These are phyloP conservation scores for Aspergillus clavatus DNA, from an alignment of 2,329 filamentous ascomycete genomes.

Conservation along the genomic window DNA sequence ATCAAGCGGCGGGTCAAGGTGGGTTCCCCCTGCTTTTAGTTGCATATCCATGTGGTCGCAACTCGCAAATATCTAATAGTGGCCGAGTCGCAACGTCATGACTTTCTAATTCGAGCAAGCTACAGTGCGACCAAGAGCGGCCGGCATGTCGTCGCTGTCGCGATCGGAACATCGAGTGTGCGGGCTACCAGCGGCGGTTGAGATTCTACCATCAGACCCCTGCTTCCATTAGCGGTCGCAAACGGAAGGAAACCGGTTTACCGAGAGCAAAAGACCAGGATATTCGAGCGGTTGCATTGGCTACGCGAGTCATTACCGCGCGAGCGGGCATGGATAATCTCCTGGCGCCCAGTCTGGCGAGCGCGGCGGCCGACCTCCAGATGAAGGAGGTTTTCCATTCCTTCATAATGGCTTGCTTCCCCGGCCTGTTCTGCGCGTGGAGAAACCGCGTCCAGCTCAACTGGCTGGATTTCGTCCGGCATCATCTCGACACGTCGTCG, in stretches of 20 bases:
- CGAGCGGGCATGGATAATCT: conserved; percentile 9
- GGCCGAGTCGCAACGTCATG: not conserved
- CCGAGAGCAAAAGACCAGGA: not conserved
- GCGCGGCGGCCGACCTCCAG: conserved; percentile 10
- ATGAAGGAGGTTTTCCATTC: conserved; percentile 14
- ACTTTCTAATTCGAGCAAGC: not conserved
- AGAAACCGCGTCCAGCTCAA: conserved; percentile 12
- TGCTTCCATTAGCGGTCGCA: not conserved
- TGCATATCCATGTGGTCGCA: not conserved
- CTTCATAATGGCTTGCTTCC: conserved; percentile 15
- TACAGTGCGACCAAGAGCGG: conserved; percentile 18
- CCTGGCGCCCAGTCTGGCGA: conserved; percentile 8
- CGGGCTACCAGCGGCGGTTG: conserved; percentile 15
- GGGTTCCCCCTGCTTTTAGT: not conserved
- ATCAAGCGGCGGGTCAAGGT: conserved; percentile 22
- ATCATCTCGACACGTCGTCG: conserved; percentile 5
- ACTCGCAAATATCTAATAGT: too few species aligned
- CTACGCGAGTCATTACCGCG: not conserved
- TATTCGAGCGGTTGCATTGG: not conserved
- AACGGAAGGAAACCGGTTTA: not conserved
- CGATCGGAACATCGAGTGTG: conserved; percentile 11
- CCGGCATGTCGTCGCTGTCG: conserved; percentile 19
- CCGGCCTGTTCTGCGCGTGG: conserved; percentile 13
- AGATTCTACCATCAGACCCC: conserved; percentile 16
- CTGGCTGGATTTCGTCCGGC: conserved; percentile 18